Percentiles rank a stretch among this genome's conserved stretches.
Evolutionary conservation across 192 early-diverging fungal genomes (phyloP).

Genomic region (Piromyces sp.): DNA sequence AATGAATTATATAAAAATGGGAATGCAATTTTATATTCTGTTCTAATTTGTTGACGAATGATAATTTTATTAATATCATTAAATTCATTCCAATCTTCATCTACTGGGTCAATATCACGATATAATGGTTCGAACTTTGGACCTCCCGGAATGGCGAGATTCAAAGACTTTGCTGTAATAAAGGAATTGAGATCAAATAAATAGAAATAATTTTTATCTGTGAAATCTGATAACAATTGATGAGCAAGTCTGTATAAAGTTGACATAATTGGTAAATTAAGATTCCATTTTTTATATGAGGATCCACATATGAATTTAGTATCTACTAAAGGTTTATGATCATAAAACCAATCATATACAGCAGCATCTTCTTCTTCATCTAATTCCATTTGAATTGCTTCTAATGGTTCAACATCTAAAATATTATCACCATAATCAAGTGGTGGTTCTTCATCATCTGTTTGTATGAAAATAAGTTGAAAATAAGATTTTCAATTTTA

Average conservation of each 20-base stretch:
- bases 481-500: too few relatives aligned
- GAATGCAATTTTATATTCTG: conserved; percentile 98
- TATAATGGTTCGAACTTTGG: conserved; percentile 95
- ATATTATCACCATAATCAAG: conserved; percentile 98
- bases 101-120: conserved; percentile 85
- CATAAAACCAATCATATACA: conserved; percentile 92
- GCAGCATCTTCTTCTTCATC: conserved; percentile 85
- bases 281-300: conserved; percentile 73
- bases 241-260: conserved; percentile 79
- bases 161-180: conserved; percentile 92
- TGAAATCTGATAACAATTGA: conserved; percentile 83
- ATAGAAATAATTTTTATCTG: conserved; percentile 95
- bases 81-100: conserved; percentile 99
- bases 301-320: conserved; percentile 71
- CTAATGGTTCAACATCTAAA: conserved; percentile 90
- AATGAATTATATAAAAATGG: conserved; percentile 95
- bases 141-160: conserved; percentile 95
- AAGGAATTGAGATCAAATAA: conserved; percentile 88
- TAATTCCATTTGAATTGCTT: conserved; percentile 97
- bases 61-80: conserved; percentile 99
- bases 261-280: conserved; percentile 86
- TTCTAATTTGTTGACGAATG: conserved; percentile 92
- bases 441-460: conserved; percentile 98
- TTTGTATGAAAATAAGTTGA: conserved; percentile 35
- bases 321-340: conserved; percentile 71